phyloP scores from a whole-genome alignment of 345 rosid species.

The Murraya koenigii region DNA sequence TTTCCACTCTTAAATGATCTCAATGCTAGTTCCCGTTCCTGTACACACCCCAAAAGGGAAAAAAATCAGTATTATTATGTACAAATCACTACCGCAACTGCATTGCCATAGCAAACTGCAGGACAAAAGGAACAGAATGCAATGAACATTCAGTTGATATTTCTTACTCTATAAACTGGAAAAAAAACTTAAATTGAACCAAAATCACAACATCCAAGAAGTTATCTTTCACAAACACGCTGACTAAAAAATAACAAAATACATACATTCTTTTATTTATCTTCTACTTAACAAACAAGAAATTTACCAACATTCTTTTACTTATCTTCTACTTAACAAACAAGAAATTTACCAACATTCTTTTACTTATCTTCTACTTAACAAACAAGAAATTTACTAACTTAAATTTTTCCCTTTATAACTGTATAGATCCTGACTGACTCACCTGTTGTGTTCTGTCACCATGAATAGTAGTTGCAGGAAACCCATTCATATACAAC shows the following conservation, averaged over 20 bases:
- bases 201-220: too few species aligned
- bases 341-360: too few species aligned
- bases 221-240: not conserved
- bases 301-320: too few species aligned
- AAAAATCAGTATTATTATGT: not conserved
- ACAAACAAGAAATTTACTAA: too few species aligned
- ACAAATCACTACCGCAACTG: not conserved
- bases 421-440: not conserved
- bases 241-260: not conserved
- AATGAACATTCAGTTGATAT: too few species aligned
- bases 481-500: slow-evolving; percentile 82
- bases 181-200: too few species aligned
- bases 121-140: too few species aligned
- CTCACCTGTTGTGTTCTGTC: slow-evolving; percentile 90
- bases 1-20: slow-evolving; percentile 82
- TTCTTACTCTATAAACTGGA: too few species aligned
- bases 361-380: too few species aligned
- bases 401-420: too few species aligned
- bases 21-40: slow-evolving; percentile 94
- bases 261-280: not conserved
- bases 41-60: slow-evolving; percentile 19
- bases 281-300: not conserved
- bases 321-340: too few species aligned
- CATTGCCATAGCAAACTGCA: too few species aligned
- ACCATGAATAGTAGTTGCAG: slow-evolving; percentile 94